Evolutionary conservation across 495 filamentous ascomycete genomes (phyloP).

Genomic region (Xylaria intraflava): DNA sequence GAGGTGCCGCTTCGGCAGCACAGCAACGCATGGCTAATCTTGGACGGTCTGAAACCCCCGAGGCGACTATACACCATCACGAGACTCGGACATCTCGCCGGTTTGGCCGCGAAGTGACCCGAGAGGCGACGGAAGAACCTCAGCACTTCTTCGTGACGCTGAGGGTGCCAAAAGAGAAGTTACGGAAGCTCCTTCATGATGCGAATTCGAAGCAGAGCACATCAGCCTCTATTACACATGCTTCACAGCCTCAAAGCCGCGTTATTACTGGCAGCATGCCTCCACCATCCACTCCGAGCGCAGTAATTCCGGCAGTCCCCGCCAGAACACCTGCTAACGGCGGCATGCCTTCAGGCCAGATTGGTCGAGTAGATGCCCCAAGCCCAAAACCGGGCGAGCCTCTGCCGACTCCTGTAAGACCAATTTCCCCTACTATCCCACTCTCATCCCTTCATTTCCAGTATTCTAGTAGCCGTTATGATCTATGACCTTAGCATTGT

Average conservation of each 20-base stretch:
- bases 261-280: slow-evolving; percentile 54
- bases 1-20: slow-evolving; percentile 75
- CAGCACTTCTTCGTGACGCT: slow-evolving; percentile 64
- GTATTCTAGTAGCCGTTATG: slow-evolving; percentile 27
- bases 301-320: slow-evolving; percentile 27
- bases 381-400: slow-evolving; percentile 49
- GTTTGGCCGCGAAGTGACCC: slow-evolving; percentile 46
- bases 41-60: slow-evolving; percentile 84
- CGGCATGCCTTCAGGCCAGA: slow-evolving; percentile 42
- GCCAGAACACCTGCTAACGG: slow-evolving; percentile 28
- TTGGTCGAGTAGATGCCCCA: slow-evolving; percentile 60
- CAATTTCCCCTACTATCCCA: slow-evolving; percentile 16
- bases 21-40: slow-evolving; percentile 67
- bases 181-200: slow-evolving; percentile 52
- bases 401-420: slow-evolving; percentile 50
- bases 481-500: slow-evolving; percentile 17
- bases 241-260: slow-evolving; percentile 47
- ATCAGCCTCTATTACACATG: slow-evolving; percentile 33
- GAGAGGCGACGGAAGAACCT: slow-evolving; percentile 69
- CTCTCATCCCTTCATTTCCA: slow-evolving; percentile 14
- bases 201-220: slow-evolving; percentile 32
- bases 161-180: slow-evolving; percentile 56
- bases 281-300: slow-evolving; percentile 44
- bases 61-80: slow-evolving; percentile 60
- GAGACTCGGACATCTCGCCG: slow-evolving; percentile 63